Percentiles rank a stretch among this genome's conserved stretches.
phyloP scores from a whole-genome alignment of 805 yeast species.

The Candida chilensis region DNA sequence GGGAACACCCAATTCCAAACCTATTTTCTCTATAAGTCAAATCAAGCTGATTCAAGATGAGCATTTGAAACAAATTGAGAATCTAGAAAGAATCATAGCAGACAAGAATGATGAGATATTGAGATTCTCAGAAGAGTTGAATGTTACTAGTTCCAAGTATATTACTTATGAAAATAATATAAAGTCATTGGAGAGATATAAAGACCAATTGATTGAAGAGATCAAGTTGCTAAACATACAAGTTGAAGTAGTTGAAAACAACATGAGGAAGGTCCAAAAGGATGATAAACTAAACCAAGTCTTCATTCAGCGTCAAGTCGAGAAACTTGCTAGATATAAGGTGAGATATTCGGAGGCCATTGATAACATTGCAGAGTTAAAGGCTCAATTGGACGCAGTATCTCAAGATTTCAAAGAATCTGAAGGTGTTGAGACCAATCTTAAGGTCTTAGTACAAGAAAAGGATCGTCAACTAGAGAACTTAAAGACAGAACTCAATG shows the following conservation, averaged over 20 bases:
- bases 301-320: background rate
- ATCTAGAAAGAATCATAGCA: conserved; percentile 8
- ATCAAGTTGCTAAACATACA: background rate
- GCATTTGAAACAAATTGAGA: conserved; percentile 9
- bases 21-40: conserved; percentile 13
- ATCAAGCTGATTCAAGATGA: conserved; percentile 14
- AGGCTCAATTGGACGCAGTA: too few species aligned
- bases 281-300: background rate
- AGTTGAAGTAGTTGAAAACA: background rate
- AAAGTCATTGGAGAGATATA: background rate
- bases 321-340: background rate
- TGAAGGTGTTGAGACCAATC: too few species aligned
- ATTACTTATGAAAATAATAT: conserved; percentile 9
- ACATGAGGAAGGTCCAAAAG: background rate
- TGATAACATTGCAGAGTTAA: background rate
- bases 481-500: too few species aligned
- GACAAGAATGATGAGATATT: conserved; percentile 6
- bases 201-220: background rate
- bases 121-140: conserved; percentile 4
- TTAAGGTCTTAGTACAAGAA: too few species aligned
- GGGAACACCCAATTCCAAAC: too few species aligned
- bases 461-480: too few species aligned
- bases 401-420: too few species aligned
- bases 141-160: conserved; percentile 5
- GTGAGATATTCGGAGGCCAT: background rate